A percentile compares a stretch with the other conserved stretches of the same genome.
Conservation (phyloP, 208 protist species). For the Spongospora subterranea region DNA sequence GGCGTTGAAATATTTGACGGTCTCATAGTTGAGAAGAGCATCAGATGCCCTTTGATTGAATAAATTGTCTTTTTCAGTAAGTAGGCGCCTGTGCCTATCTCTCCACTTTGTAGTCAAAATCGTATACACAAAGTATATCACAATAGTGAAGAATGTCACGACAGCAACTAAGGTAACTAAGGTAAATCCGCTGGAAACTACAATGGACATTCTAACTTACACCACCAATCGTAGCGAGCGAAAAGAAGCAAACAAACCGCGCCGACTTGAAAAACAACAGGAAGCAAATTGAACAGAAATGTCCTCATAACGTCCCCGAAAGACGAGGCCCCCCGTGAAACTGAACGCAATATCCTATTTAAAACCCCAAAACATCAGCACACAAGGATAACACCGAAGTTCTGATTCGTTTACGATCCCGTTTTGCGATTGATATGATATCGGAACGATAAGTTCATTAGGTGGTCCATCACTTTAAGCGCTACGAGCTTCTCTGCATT, state of each 20-base stretch:
- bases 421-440: conserved; percentile 28
- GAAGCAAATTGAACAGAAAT: background rate
- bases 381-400: background rate
- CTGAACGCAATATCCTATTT: conserved; percentile 20
- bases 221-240: conserved; percentile 19
- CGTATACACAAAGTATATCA: conserved; percentile 36
- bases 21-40: conserved; percentile 39
- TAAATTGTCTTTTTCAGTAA: conserved; percentile 34
- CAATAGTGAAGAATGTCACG: conserved; percentile 24
- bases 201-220: background rate
- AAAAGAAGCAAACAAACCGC: background rate
- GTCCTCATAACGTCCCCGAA: conserved; percentile 32
- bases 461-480: background rate
- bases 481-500: conserved; percentile 7
- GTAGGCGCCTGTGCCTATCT: background rate
- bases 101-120: conserved; percentile 28
- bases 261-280: conserved; percentile 23
- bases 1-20: conserved; percentile 51
- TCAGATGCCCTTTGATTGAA: conserved; percentile 33
- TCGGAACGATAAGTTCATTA: conserved; percentile 31
- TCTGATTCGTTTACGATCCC: conserved; percentile 20
- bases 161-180: background rate
- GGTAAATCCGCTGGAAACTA: background rate
- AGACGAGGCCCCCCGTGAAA: conserved; percentile 23
- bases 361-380: background rate